Conservation (phyloP, 768 basidiomycete species). For the Mrakia hoshinonis region DNA sequence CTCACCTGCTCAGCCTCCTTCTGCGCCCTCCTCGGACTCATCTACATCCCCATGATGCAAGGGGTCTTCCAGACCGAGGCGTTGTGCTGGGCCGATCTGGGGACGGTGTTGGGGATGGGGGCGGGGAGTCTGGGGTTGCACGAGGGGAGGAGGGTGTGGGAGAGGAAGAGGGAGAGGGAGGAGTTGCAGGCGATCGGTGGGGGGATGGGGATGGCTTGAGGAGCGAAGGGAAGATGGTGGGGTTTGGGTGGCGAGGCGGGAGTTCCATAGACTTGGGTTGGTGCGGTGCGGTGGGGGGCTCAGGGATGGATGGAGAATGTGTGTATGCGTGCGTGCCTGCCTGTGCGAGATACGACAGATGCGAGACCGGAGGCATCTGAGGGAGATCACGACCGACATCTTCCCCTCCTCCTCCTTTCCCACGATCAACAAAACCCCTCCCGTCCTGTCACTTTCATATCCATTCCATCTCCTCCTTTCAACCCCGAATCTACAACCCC, state of each 20-base stretch:
- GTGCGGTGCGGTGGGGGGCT: not conserved
- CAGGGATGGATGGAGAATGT: not conserved
- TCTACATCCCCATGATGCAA: conserved; percentile 88
- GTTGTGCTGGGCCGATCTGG: conserved; percentile 58
- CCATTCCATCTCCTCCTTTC: not conserved
- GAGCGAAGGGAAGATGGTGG: not conserved
- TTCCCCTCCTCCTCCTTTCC: not conserved
- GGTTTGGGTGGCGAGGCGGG: not conserved
- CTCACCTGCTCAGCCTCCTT: conserved; percentile 80
- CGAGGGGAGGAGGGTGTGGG: conserved; percentile 68
- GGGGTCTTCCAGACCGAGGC: conserved; percentile 87
- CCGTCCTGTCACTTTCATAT: not conserved
- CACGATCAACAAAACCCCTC: not conserved
- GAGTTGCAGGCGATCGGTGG: not conserved
- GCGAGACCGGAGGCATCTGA: no score
- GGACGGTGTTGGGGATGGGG: conserved; percentile 60
- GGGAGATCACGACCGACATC: no score
- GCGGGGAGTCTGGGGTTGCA: conserved; percentile 60
- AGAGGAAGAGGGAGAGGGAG: conserved; percentile 45
- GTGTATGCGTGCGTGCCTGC: no score
- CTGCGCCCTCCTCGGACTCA: conserved; percentile 68
- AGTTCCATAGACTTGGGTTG: not conserved
- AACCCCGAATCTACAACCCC: conserved; percentile 19
- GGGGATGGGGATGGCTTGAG: not conserved
- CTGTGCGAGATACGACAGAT: no score